These are phyloP conservation scores for Petrea volubilis DNA, from an alignment of 257 asterid species.

Conservation along the genomic window DNA sequence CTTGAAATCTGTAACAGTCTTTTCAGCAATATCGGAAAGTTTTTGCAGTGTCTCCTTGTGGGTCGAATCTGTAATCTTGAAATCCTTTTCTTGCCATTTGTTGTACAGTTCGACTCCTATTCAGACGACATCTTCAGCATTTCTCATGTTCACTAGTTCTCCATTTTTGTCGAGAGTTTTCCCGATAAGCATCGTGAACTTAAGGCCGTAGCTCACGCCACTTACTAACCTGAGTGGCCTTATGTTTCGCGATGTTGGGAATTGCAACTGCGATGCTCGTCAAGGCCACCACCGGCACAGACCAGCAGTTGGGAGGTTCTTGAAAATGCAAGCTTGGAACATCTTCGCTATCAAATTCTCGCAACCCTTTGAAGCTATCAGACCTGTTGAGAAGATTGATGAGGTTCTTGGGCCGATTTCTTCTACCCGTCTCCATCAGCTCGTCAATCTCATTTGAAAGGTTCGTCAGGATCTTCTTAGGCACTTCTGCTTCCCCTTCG, in stretches of 20 bases:
- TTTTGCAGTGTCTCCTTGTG: too few relatives aligned
- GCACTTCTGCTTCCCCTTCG: constrained; percentile 1
- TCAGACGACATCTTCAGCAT: neutral
- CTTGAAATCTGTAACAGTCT: neutral
- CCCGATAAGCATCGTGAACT: neutral
- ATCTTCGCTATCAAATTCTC: neutral
- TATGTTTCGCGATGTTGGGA: too few relatives aligned
- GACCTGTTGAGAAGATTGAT: too few relatives aligned
- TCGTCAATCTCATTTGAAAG: neutral
- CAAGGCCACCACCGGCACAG: constrained; percentile 12
- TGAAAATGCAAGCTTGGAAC: neutral
- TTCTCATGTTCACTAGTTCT: neutral
- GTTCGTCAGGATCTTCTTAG: neutral
- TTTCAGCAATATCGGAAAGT: neutral
- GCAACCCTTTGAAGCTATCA: too few relatives aligned
- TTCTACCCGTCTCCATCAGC: too few relatives aligned
- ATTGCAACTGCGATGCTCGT: too few relatives aligned
- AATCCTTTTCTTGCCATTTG: too few relatives aligned
- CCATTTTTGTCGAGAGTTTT: neutral
- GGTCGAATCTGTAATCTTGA: too few relatives aligned
- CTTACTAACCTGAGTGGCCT: too few relatives aligned
- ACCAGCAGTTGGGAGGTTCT: constrained; percentile 14
- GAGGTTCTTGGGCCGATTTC: too few relatives aligned
- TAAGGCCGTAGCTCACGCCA: too few relatives aligned
- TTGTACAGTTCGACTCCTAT: neutral